Evolutionary conservation across 257 asterid species (phyloP).

Genomic region (Catharanthus roseus): DNA sequence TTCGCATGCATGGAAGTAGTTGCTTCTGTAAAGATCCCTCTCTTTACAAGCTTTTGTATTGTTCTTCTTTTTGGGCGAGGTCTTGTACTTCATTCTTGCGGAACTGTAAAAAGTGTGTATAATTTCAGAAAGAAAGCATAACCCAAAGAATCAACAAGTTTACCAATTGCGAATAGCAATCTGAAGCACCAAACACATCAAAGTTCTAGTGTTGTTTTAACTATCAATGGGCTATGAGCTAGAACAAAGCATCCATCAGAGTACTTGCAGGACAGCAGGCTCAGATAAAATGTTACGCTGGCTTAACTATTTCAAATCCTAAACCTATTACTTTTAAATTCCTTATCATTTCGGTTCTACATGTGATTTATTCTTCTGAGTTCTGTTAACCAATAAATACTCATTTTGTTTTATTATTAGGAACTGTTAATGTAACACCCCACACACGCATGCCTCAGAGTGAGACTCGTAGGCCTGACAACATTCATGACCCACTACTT

Average conservation of each 20-base stretch:
- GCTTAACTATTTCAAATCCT: background rate
- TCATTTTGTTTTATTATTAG: background rate
- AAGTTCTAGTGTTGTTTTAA: background rate
- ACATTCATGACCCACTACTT: no score
- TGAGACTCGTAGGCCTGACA: no score
- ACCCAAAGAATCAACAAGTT: no score
- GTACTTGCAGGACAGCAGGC: no score
- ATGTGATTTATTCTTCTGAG: background rate
- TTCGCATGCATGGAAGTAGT: conserved; percentile 72
- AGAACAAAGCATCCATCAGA: background rate
- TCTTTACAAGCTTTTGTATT: conserved; percentile 34
- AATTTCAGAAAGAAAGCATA: no score
- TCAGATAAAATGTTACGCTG: no score
- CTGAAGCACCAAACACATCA: background rate
- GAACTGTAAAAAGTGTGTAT: conserved; percentile 33
- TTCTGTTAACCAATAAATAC: background rate
- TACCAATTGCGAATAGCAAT: background rate
- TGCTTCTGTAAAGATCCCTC: conserved; percentile 44
- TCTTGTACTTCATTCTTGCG: conserved; percentile 40
- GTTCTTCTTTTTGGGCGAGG: conserved; percentile 43
- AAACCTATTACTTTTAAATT: background rate
- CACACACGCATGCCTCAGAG: no score
- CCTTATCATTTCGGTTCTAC: background rate
- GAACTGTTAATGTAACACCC: background rate
- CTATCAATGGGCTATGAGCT: background rate